These are phyloP conservation scores for Colletotrichum paranaense DNA, from an alignment of 2,329 filamentous ascomycete species.

Conservation along the genomic window DNA sequence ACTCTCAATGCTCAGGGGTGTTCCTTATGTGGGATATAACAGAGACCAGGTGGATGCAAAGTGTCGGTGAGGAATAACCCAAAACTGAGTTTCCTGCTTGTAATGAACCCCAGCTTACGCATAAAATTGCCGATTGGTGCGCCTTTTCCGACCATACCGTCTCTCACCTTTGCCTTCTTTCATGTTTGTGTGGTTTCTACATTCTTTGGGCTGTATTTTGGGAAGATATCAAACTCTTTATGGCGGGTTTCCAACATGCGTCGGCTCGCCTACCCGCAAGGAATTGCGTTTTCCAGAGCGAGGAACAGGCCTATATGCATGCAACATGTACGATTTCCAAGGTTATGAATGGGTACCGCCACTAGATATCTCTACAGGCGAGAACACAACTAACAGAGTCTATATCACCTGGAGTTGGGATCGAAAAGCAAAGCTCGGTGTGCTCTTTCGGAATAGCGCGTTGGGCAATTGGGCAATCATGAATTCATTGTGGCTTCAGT, in stretches of 20 bases:
- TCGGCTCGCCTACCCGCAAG: not conserved
- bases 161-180: not conserved
- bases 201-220: not conserved
- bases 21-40: conserved; percentile 3
- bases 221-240: not conserved
- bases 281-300: not conserved
- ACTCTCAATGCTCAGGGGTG: not conserved
- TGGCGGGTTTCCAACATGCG: not conserved
- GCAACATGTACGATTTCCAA: not conserved
- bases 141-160: not conserved
- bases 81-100: not conserved
- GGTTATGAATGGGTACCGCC: not conserved
- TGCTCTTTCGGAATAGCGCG: not conserved
- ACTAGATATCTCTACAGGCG: not conserved
- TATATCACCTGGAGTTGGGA: not conserved
- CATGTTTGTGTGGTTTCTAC: not conserved
- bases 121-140: not conserved
- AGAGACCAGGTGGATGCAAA: conserved; percentile 18
- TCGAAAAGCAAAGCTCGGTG: not conserved
- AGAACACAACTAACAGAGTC: not conserved
- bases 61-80: conserved; percentile 24
- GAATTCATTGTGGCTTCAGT: conserved; percentile 14
- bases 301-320: not conserved
- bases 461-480: not conserved
- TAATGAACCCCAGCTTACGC: not conserved